A percentile compares a stretch with the other conserved stretches of the same genome.
Conservation (phyloP, 805 yeast genomes). For the Ogataea pignaliae region DNA sequence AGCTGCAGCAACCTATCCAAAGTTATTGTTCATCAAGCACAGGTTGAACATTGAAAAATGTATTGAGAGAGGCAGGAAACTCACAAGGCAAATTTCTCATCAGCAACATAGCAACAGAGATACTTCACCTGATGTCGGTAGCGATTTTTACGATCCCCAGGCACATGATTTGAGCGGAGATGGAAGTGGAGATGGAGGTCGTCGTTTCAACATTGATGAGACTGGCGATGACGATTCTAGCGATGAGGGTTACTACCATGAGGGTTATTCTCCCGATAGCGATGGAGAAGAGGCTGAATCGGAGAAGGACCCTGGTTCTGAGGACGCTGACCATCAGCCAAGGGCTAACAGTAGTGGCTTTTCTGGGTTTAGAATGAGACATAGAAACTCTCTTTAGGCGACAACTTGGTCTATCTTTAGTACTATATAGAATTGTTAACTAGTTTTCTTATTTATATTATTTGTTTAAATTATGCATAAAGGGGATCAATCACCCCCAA, state of each 20-base stretch:
- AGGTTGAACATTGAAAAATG: conserved; percentile 62
- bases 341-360: too few relatives aligned
- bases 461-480: too few relatives aligned
- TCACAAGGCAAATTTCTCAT: background rate
- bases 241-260: background rate
- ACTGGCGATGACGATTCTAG: background rate
- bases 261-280: background rate
- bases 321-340: too few relatives aligned
- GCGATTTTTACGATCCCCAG: background rate
- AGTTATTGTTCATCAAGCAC: conserved; percentile 58
- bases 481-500: conserved; percentile 12
- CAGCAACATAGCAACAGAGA: background rate
- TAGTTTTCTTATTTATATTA: background rate
- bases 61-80: conserved; percentile 47
- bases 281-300: background rate
- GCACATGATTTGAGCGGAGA: too few relatives aligned
- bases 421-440: too few relatives aligned
- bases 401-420: too few relatives aligned
- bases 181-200: too few relatives aligned
- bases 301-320: too few relatives aligned
- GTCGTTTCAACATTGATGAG: too few relatives aligned
- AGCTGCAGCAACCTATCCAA: conserved; percentile 62
- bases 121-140: background rate
- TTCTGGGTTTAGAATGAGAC: too few relatives aligned
- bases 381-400: too few relatives aligned